Evolutionary conservation across 1,284 basidiomycete species (phyloP).

Genomic region (Peniophora sp.): DNA sequence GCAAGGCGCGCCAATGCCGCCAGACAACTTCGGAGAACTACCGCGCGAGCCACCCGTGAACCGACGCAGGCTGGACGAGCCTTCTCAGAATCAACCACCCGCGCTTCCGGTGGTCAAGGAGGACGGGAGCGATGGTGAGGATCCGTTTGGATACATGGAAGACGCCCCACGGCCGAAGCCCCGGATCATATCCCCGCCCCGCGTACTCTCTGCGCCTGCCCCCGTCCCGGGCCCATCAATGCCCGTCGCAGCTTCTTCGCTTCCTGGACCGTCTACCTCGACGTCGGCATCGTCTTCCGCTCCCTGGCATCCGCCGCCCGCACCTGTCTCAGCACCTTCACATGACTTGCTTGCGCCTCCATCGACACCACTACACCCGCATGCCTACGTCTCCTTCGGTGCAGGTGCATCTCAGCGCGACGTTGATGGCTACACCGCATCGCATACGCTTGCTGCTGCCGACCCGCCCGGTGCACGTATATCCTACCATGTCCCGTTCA

Average conservation of each 20-base stretch:
- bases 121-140: background rate
- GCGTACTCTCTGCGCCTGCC: constrained; percentile 10
- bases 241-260: background rate
- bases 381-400: constrained; percentile 76
- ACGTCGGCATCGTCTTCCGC: background rate
- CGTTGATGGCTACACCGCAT: constrained; percentile 68
- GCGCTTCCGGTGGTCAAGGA: background rate
- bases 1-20: constrained; percentile 28
- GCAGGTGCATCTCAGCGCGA: constrained; percentile 78
- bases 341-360: constrained; percentile 1
- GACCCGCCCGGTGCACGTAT: constrained; percentile 45
- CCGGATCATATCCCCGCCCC: constrained; percentile 11
- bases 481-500: constrained; percentile 82
- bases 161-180: background rate
- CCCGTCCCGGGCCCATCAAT: constrained; percentile 5
- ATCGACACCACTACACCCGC: constrained; percentile 43
- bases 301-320: background rate
- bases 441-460: constrained; percentile 56
- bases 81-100: background rate
- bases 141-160: constrained; percentile 46
- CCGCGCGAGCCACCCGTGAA: constrained; percentile 30
- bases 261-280: background rate
- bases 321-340: background rate
- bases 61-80: constrained; percentile 32
- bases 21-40: constrained; percentile 18